Evolutionary conservation across 192 early-diverging fungal species (phyloP).

Genomic region (Rhizoclosmatium globosum): DNA sequence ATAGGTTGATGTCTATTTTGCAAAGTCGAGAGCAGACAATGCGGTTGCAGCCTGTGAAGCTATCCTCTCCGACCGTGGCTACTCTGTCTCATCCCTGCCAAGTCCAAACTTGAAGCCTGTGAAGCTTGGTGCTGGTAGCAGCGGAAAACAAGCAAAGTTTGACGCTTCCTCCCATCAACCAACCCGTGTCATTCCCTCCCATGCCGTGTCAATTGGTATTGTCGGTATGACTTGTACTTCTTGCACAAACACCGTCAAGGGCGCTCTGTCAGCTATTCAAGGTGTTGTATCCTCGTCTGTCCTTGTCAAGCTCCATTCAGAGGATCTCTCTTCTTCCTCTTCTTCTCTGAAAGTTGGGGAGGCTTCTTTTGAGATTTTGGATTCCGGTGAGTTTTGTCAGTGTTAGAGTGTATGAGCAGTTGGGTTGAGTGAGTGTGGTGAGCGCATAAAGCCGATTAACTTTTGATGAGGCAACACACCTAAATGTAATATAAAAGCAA

Average conservation of each 20-base stretch:
- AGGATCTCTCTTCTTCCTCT: background rate
- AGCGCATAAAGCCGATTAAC: too few species aligned
- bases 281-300: conserved; percentile 1
- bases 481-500: too few species aligned
- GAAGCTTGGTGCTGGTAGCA: background rate
- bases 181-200: background rate
- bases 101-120: background rate
- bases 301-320: background rate
- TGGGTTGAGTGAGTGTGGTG: too few species aligned
- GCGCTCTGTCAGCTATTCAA: conserved; percentile 14
- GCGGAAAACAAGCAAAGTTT: background rate
- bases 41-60: background rate
- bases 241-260: conserved; percentile 82
- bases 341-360: background rate
- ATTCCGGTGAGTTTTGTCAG: background rate
- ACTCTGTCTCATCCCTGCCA: background rate
- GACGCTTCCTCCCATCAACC: background rate
- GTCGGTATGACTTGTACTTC: conserved; percentile 93
- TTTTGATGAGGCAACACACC: too few species aligned
- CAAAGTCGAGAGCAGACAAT: background rate
- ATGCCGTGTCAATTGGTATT: conserved; percentile 59
- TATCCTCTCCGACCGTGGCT: background rate
- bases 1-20: background rate
- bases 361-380: background rate
- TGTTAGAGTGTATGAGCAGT: background rate